These are phyloP conservation scores for Dichotomocladium elegans DNA, from an alignment of 371 early-diverging fungal genomes.

Conservation along the genomic window DNA sequence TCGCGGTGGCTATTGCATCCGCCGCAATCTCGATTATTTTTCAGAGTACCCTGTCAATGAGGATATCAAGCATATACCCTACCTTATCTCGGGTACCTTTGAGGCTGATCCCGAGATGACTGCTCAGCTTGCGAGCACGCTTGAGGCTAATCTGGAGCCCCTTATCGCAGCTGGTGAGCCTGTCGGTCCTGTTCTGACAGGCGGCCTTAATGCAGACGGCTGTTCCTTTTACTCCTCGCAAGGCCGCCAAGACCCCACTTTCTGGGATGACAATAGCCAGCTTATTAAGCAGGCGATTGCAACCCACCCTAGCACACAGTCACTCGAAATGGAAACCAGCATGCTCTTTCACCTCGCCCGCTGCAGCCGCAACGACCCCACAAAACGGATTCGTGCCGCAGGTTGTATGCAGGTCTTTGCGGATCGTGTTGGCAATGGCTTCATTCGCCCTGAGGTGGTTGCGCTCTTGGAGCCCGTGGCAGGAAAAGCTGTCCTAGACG, in stretches of 20 bases:
- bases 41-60: constrained; percentile 26
- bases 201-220: constrained; percentile 79
- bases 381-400: constrained; percentile 69
- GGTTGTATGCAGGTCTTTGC: constrained; percentile 88
- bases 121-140: constrained; percentile 26
- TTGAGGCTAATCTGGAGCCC: constrained; percentile 27
- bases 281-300: constrained; percentile 52
- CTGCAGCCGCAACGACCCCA: constrained; percentile 32
- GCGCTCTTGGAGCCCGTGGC: constrained; percentile 56
- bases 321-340: constrained; percentile 92
- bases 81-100: constrained; percentile 62
- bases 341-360: constrained; percentile 83
- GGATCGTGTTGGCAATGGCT: constrained; percentile 67
- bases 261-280: constrained; percentile 75
- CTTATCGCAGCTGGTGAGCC: constrained; percentile 14
- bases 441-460: constrained; percentile 68
- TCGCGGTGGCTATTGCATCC: constrained; percentile 64
- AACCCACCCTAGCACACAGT: constrained; percentile 59
- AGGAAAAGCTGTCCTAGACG: constrained; percentile 74
- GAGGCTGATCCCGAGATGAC: constrained; percentile 63
- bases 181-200: constrained; percentile 56
- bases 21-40: constrained; percentile 81
- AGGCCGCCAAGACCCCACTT: constrained; percentile 73
- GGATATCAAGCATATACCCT: constrained; percentile 44
- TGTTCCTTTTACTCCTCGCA: constrained; percentile 93